These are phyloP conservation scores for Cladophialophora immunda DNA, from an alignment of 2,329 filamentous ascomycete genomes.

Conservation along the genomic window DNA sequence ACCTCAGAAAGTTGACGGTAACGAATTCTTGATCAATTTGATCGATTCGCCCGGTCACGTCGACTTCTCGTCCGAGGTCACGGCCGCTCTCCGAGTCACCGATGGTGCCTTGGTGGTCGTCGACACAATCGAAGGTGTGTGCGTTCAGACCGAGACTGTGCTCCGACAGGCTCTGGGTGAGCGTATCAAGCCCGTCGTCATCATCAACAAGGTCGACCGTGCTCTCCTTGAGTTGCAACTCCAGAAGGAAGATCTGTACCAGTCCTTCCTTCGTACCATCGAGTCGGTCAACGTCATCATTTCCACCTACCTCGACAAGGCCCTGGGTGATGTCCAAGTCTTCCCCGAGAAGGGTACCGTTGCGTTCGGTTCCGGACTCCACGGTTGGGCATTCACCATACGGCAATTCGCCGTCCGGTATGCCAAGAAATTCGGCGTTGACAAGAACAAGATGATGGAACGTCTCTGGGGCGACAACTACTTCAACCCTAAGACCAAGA, in stretches of 20 bases:
- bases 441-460: slow-evolving; percentile 99
- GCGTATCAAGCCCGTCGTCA: slow-evolving; percentile 99
- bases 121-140: slow-evolving; percentile 99
- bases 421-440: slow-evolving; percentile 99
- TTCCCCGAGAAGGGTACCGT: slow-evolving; percentile 98
- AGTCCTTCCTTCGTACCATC: slow-evolving; percentile 99
- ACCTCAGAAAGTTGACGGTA: slow-evolving; percentile 80
- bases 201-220: slow-evolving; percentile 99
- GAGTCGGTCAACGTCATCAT: slow-evolving; percentile 99
- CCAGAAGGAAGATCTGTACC: slow-evolving; percentile 98
- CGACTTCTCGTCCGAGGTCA: slow-evolving; percentile 99
- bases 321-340: slow-evolving; percentile 96
- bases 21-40: slow-evolving; percentile 99
- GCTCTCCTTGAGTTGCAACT: slow-evolving; percentile 99
- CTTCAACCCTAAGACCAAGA: slow-evolving; percentile 99
- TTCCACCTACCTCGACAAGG: slow-evolving; percentile 97
- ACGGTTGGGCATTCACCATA: slow-evolving; percentile 99
- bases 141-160: slow-evolving; percentile 99
- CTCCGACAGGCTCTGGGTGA: slow-evolving; percentile 98
- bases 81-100: slow-evolving; percentile 98
- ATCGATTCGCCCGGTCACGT: slow-evolving; percentile 99
- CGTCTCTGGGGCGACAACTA: slow-evolving; percentile 99
- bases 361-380: slow-evolving; percentile 98
- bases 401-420: slow-evolving; percentile 96
- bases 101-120: slow-evolving; percentile 99